Evolutionary conservation across 2,329 filamentous ascomycete species (phyloP), one percentile per base, ranked within the genome.

Genomic region (Diaporthe eres): DNA sequence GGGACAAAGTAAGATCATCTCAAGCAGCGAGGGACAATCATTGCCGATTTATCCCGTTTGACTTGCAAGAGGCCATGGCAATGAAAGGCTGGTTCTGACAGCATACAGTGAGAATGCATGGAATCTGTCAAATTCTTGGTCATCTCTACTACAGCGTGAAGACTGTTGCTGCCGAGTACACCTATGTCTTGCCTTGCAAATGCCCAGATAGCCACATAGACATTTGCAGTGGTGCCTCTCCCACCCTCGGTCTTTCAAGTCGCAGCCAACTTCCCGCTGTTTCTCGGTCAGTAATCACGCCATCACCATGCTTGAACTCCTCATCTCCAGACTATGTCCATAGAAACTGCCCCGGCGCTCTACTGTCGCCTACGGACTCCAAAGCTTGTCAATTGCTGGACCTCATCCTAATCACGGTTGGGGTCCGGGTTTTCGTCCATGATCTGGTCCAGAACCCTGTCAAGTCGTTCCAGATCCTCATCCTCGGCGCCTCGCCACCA

Each of bases 101-200:
- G 15, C 47, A 31, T 8, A 22, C 34, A 17, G 8, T n/a, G n/a
- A 19, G 22, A 55, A 42, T 9, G 13, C 17, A 55, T 55, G n/a
- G 8, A 28, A 9, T 19, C 17, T 37, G 47, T n/a, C 49, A 53
- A 31, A 55, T 25, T 13, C 49, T 42, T 55, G 13, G 17, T 70
- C 34, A 42, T 8, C 37, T 55, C 37, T 67, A 67, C 28, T 28
- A 70, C 47, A 55, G 49, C 34, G n/a, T 70, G n/a, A 34, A 53
- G n/a, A 37, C 34, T 42, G 65, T 55, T 34, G 22, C 17, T 70
- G 65, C 65, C 37, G 49, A 15, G 22, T 70, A 53, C 34, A 70
- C n/a, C 49, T 19, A 6, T 39, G 34, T 55, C 65, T 55, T 42
- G 49, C 55, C 65, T 39, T 70, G 63, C 63, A 51, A 34, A 42